Conservation (phyloP, 1,139 yeast genomes). For the Saccharomyces hybrid region DNA sequence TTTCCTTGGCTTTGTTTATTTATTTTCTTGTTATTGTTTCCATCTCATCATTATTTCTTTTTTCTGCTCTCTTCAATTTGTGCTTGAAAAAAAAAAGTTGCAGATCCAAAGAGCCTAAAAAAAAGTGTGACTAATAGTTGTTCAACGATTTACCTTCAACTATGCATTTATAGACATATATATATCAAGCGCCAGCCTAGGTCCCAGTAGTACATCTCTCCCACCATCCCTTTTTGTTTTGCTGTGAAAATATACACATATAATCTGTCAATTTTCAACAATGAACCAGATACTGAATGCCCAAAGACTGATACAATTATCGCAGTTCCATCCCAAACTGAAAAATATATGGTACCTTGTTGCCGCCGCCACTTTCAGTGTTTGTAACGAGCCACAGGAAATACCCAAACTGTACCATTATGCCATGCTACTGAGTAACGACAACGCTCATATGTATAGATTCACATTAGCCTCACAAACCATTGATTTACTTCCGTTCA, state of each 20-base stretch:
- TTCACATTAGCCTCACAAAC: constrained; percentile 16
- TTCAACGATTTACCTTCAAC: not conserved
- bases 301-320: constrained; percentile 51
- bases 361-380: constrained; percentile 77
- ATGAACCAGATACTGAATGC: constrained; percentile 41
- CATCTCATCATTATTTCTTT: not conserved
- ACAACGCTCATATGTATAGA: constrained; percentile 13
- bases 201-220: not conserved
- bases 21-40: not conserved
- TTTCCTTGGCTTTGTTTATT: not conserved
- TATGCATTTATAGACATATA: not conserved
- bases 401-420: constrained; percentile 69
- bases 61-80: not conserved
- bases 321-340: constrained; percentile 45
- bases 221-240: not conserved
- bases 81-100: not conserved
- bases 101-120: not conserved
- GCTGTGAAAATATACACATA: not conserved
- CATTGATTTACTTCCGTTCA: constrained; percentile 14
- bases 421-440: constrained; percentile 50
- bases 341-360: constrained; percentile 61
- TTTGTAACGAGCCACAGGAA: constrained; percentile 74
- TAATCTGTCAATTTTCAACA: not conserved
- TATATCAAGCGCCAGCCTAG: not conserved
- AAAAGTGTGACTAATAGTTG: not conserved